A percentile compares a stretch with the other conserved stretches of the same genome.
Conservation (phyloP, 139 green algal genomes). For the Asterochloris erici region DNA sequence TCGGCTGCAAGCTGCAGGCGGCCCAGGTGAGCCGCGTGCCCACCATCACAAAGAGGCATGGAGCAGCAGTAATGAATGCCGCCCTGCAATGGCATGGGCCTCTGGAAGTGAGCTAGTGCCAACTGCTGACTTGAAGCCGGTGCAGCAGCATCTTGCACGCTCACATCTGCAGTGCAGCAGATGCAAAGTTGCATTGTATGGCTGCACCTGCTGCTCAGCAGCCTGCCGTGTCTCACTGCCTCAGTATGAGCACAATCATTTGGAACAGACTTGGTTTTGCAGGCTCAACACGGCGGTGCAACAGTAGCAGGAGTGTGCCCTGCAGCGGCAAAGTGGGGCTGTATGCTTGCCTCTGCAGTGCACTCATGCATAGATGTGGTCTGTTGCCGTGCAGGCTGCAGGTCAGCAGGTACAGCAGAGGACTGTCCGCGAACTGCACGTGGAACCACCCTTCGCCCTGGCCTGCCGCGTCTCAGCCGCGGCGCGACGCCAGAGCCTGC, state of each 20-base stretch:
- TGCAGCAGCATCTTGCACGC: not conserved
- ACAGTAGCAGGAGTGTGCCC: not conserved
- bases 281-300: not conserved
- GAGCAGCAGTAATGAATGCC: not conserved
- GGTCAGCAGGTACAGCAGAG: not conserved
- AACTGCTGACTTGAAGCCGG: too few relatives aligned
- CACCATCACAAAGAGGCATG: not conserved
- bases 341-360: not conserved
- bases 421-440: not conserved
- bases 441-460: conserved; percentile 13
- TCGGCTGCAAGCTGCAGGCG: not conserved
- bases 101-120: too few relatives aligned
- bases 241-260: not conserved
- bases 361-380: not conserved
- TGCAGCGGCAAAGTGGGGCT: not conserved
- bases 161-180: not conserved
- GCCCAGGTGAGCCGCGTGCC: not conserved
- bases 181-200: not conserved
- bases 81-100: too few relatives aligned
- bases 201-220: not conserved
- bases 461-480: not conserved
- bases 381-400: not conserved
- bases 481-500: not conserved
- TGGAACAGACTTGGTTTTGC: not conserved
- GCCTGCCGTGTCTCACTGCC: not conserved